Percentiles rank a stretch among this genome's conserved stretches.
These are phyloP conservation scores for Candida loeiensis DNA, from an alignment of 805 yeast genomes.

Conservation along the genomic window DNA sequence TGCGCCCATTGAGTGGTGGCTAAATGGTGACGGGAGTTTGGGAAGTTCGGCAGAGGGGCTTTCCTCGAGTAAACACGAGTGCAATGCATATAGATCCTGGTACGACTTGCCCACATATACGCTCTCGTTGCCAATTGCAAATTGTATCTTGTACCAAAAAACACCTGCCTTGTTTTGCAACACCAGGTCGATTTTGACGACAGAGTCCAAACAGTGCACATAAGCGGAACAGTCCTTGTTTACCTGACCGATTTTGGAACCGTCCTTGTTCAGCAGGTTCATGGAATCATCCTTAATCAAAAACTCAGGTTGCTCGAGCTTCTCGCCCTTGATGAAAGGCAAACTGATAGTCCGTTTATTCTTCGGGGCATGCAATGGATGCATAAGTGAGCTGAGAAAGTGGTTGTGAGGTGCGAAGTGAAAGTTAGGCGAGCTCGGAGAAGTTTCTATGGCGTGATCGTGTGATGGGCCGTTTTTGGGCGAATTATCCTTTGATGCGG, in stretches of 20 bases:
- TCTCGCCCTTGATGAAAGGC: not conserved
- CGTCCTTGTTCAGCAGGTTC: too few relatives aligned
- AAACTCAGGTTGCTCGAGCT: not conserved
- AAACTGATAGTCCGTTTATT: not conserved
- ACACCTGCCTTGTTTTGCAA: constrained; percentile 20
- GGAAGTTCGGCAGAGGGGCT: constrained; percentile 19
- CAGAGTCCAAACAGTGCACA: too few relatives aligned
- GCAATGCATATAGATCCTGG: constrained; percentile 37
- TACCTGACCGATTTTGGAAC: too few relatives aligned
- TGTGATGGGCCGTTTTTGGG: too few relatives aligned
- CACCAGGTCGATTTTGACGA: constrained; percentile 24
- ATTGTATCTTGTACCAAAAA: constrained; percentile 35
- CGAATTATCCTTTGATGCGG: too few relatives aligned
- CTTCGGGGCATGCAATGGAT: not conserved
- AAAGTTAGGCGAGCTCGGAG: too few relatives aligned
- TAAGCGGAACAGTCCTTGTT: too few relatives aligned
- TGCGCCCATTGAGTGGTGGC: constrained; percentile 10
- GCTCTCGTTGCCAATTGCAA: constrained; percentile 16
- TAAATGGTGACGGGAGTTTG: constrained; percentile 29
- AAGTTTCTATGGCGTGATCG: too few relatives aligned
- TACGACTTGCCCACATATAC: constrained; percentile 29
- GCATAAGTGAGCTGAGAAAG: not conserved
- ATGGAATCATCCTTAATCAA: not conserved
- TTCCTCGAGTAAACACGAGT: constrained; percentile 14
- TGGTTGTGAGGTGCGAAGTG: not conserved